phyloP scores from a whole-genome alignment of 2,329 filamentous ascomycete genomes.

The Aspergillus tubingensis region DNA sequence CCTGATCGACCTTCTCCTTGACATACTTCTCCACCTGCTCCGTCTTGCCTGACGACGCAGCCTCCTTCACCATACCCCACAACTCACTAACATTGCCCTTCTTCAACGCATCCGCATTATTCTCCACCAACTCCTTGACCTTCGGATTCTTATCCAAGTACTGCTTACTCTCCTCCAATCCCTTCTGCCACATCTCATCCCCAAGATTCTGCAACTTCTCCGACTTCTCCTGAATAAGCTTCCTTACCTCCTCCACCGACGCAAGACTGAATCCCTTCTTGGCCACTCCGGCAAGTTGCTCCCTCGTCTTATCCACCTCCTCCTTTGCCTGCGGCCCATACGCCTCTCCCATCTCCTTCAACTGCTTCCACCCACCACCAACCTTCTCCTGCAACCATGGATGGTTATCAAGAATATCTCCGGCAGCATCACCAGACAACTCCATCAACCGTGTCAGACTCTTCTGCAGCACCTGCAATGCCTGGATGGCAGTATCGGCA shows the following conservation, averaged over 20 bases:
- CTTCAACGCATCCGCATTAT: conserved; percentile 69
- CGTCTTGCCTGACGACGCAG: conserved; percentile 62
- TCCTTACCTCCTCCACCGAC: conserved; percentile 56
- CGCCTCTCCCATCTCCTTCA: conserved; percentile 68
- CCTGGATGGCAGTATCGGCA: conserved; percentile 62
- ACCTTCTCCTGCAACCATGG: conserved; percentile 72
- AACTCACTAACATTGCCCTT: conserved; percentile 66
- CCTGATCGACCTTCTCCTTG: conserved; percentile 60
- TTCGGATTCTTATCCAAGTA: conserved; percentile 75
- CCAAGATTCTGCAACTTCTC: conserved; percentile 67
- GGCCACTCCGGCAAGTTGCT: conserved; percentile 65
- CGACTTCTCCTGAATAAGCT: conserved; percentile 69
- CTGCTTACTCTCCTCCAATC: conserved; percentile 69
- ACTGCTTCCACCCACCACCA: conserved; percentile 66
- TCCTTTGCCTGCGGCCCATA: conserved; percentile 77
- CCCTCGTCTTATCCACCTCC: conserved; percentile 71
- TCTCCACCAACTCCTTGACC: conserved; percentile 70
- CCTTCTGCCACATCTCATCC: conserved; percentile 72
- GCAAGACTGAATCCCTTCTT: conserved; percentile 60
- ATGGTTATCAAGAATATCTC: conserved; percentile 71
- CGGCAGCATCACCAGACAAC: conserved; percentile 63
- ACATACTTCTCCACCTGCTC: conserved; percentile 63
- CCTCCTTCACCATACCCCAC: conserved; percentile 63
- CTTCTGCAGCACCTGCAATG: conserved; percentile 65
- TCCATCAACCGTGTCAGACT: conserved; percentile 61